Evolutionary conservation across 176 grass and related monocot species (phyloP).

Genomic region (Carex cristatella): DNA sequence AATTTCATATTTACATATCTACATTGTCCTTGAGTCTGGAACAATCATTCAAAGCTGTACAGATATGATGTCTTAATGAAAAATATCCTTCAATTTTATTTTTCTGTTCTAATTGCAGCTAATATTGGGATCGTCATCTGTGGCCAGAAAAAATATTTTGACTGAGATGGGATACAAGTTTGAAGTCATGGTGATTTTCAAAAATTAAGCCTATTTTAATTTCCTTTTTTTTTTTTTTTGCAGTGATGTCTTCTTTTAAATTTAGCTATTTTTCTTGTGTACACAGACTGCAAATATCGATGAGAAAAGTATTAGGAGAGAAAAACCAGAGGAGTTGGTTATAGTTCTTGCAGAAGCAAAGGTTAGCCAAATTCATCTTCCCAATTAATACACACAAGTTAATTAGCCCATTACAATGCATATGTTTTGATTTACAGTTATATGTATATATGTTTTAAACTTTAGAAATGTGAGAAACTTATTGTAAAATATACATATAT

Average conservation of each 20-base stretch:
- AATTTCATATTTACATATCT: background rate
- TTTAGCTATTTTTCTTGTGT: slow-evolving; percentile 14
- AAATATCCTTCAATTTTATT: too few species aligned
- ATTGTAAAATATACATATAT: background rate
- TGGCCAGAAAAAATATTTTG: slow-evolving; percentile 71
- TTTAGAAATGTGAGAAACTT: background rate
- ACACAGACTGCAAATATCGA: slow-evolving; percentile 88
- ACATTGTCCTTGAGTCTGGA: background rate
- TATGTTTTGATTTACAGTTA: background rate
- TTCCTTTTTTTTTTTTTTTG: background rate
- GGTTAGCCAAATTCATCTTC: slow-evolving; percentile 28
- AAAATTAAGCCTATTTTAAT: background rate
- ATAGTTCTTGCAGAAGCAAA: slow-evolving; percentile 90
- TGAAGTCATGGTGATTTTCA: slow-evolving; percentile 61
- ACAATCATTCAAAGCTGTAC: background rate
- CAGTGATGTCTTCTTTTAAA: background rate
- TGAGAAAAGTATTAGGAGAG: slow-evolving; percentile 83
- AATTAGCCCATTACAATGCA: background rate
- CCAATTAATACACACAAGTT: background rate
- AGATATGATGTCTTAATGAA: background rate
- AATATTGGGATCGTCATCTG: slow-evolving; percentile 79
- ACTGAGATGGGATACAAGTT: slow-evolving; percentile 75
- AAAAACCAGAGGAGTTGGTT: slow-evolving; percentile 75
- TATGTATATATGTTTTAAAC: background rate
- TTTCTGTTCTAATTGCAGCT: slow-evolving; percentile 38